Percentiles rank a stretch among this genome's conserved stretches.
These are phyloP conservation scores for Sporothrix luriei DNA, from an alignment of 2,329 filamentous ascomycete genomes.

Conservation along the genomic window DNA sequence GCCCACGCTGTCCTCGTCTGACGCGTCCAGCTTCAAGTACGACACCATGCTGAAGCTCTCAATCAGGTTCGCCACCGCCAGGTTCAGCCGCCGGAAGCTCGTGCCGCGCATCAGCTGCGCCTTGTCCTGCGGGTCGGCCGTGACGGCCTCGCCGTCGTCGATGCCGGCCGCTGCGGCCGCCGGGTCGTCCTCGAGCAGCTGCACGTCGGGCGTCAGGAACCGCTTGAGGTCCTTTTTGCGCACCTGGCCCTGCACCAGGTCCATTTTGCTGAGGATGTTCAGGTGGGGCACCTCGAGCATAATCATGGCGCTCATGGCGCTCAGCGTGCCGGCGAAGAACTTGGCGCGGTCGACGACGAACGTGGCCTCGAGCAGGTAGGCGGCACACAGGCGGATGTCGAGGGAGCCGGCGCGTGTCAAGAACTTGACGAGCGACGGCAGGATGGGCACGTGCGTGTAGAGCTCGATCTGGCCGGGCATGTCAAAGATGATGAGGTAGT, in stretches of 20 bases:
- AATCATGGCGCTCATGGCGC: conserved; percentile 98
- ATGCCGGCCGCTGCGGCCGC: conserved; percentile 46
- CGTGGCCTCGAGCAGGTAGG: conserved; percentile 92
- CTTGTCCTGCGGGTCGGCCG: conserved; percentile 62
- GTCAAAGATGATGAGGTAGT: conserved; percentile 96
- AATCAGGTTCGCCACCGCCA: conserved; percentile 85
- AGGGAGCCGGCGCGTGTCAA: conserved; percentile 77
- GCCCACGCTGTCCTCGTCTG: conserved; percentile 88
- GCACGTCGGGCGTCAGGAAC: conserved; percentile 84
- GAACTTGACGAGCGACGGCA: conserved; percentile 81
- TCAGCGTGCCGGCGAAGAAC: conserved; percentile 93
- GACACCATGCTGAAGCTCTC: conserved; percentile 99
- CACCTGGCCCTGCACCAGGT: conserved; percentile 87
- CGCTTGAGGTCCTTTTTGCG: conserved; percentile 85
- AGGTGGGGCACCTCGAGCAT: conserved; percentile 97
- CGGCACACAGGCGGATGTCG: conserved; percentile 88
- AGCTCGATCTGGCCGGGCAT: conserved; percentile 99
- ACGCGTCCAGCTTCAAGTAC: conserved; percentile 84
- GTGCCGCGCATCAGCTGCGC: conserved; percentile 76
- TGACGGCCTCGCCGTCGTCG: conserved; percentile 33
- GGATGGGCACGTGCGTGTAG: conserved; percentile 93
- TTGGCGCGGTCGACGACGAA: conserved; percentile 96
- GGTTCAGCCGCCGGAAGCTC: conserved; percentile 80
- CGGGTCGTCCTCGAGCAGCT: conserved; percentile 78
- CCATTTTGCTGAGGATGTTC: conserved; percentile 97